Conservation (phyloP, 73 alveolate species). For the Stentor roeselii region DNA sequence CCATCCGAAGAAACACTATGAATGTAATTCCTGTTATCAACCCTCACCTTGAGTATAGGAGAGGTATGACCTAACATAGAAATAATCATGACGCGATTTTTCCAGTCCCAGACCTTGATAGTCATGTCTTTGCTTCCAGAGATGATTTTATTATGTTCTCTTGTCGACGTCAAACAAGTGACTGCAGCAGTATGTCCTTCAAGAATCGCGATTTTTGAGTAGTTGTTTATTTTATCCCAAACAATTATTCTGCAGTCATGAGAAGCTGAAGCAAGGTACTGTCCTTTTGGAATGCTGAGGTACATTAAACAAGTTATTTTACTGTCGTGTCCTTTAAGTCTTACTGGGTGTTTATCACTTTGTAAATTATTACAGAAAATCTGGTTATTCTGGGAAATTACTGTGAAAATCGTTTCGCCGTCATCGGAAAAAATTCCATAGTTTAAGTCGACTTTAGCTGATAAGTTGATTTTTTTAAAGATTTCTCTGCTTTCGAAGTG, state of each 20-base stretch:
- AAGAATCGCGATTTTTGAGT: background rate
- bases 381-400: no score
- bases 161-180: background rate
- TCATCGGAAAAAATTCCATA: background rate
- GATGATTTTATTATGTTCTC: background rate
- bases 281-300: background rate
- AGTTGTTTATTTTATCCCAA: background rate
- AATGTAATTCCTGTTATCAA: background rate
- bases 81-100: background rate
- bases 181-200: conserved; percentile 14
- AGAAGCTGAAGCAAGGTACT: background rate
- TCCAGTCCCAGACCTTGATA: conserved; percentile 15
- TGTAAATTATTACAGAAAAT: background rate
- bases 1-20: background rate
- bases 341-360: no score
- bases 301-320: background rate
- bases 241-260: background rate
- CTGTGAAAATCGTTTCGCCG: background rate
- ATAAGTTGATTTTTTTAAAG: background rate
- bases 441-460: no score
- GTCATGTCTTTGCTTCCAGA: conserved; percentile 16
- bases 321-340: background rate
- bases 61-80: background rate
- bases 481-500: background rate
- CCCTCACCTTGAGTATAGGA: background rate